Percentiles rank a stretch among this genome's conserved stretches.
Evolutionary conservation across 208 protist genomes (phyloP).

Genomic region (Leishmania turanica): DNA sequence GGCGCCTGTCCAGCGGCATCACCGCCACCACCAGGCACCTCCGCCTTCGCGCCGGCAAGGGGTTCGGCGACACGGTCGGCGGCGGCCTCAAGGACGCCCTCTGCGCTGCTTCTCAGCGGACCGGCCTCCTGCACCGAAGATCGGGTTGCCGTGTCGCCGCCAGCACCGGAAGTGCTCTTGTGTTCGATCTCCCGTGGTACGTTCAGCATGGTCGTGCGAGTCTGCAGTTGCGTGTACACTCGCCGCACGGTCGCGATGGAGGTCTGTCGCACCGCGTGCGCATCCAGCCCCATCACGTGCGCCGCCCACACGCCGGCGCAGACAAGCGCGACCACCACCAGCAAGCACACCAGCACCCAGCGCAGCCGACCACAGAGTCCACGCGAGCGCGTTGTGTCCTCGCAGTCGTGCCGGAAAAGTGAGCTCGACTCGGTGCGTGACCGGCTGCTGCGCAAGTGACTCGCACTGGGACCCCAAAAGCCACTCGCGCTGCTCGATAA

Average conservation of each 20-base stretch:
- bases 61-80: neutral
- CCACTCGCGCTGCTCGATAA: neutral
- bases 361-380: neutral
- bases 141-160: neutral
- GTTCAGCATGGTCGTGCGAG: slow-evolving; percentile 10
- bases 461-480: neutral
- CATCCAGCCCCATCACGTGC: neutral
- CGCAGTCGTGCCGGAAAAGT: neutral
- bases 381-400: neutral
- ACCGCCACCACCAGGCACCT: neutral
- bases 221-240: slow-evolving; percentile 15
- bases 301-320: slow-evolving; percentile 8
- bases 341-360: neutral
- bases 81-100: neutral
- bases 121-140: neutral
- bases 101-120: neutral
- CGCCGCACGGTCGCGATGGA: neutral
- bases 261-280: neutral
- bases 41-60: neutral
- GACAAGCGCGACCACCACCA: slow-evolving; percentile 9
- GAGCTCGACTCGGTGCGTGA: neutral
- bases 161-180: neutral
- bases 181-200: slow-evolving; percentile 24
- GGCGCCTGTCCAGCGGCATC: neutral
- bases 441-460: neutral